Percentiles rank a stretch among this genome's conserved stretches.
Evolutionary conservation across 1,284 basidiomycete genomes (phyloP).

Genomic region (Exobasidium rhododendri): DNA sequence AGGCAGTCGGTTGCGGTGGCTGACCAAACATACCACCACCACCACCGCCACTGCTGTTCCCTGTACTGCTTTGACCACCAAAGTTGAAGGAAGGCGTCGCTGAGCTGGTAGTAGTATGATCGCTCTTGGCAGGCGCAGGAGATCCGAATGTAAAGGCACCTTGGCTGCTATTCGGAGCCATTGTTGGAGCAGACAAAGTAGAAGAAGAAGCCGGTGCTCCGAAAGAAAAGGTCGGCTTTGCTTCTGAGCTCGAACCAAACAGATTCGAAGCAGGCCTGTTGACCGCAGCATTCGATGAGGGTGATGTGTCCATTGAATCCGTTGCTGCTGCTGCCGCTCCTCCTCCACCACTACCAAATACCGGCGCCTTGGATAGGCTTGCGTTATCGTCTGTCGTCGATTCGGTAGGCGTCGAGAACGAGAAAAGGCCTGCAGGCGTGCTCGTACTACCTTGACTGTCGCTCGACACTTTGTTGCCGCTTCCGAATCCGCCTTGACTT

Average conservation of each 20-base stretch:
- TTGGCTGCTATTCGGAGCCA: background rate
- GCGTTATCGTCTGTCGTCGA: background rate
- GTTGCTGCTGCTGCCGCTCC: background rate
- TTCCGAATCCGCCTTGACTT: background rate
- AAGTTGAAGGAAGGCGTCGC: slow-evolving; percentile 9
- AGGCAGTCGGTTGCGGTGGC: background rate
- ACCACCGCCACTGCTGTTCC: background rate
- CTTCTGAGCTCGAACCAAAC: background rate
- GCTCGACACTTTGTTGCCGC: slow-evolving; percentile 4
- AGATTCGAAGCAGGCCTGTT: background rate
- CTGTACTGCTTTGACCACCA: background rate
- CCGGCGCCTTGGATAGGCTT: background rate
- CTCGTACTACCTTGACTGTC: slow-evolving; percentile 19
- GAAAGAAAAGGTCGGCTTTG: background rate
- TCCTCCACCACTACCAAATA: background rate
- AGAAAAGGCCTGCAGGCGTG: slow-evolving; percentile 11
- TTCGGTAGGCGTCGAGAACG: background rate
- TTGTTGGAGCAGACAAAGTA: background rate
- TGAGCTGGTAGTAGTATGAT: background rate
- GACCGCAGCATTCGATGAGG: background rate
- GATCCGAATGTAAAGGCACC: slow-evolving; percentile 8
- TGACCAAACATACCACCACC: background rate
- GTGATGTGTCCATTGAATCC: background rate
- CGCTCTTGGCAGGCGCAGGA: slow-evolving; percentile 11
- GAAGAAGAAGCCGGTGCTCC: background rate